Percentiles rank a stretch among this genome's conserved stretches.
These are phyloP conservation scores for Coriaria nepalensis DNA, from an alignment of 306 rosid genomes.

Conservation along the genomic window DNA sequence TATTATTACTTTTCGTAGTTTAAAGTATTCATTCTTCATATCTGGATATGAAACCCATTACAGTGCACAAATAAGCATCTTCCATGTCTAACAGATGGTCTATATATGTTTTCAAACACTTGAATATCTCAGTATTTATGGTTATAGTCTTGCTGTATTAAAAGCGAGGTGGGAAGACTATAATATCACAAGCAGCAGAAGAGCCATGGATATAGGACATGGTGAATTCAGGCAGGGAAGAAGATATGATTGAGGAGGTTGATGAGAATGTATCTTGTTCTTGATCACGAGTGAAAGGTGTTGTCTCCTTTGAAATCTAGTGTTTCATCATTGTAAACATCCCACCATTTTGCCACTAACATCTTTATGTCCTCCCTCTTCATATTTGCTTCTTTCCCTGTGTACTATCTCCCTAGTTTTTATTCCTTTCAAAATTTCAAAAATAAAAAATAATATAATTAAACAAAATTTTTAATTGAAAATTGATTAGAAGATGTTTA, in stretches of 20 bases:
- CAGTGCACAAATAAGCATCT: too few relatives aligned
- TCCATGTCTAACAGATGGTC: too few relatives aligned
- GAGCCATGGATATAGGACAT: constrained; percentile 36
- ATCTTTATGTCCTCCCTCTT: constrained; percentile 43
- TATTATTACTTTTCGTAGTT: too few relatives aligned
- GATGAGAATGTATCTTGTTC: constrained; percentile 16
- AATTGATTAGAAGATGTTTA: neutral
- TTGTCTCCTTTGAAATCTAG: constrained; percentile 33
- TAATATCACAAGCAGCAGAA: constrained; percentile 45
- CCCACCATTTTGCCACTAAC: constrained; percentile 57
- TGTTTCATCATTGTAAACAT: constrained; percentile 39
- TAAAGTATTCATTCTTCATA: too few relatives aligned
- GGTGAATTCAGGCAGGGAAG: constrained; percentile 31
- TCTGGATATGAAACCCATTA: constrained; percentile 11
- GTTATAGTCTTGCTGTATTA: too few relatives aligned
- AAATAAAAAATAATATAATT: neutral
- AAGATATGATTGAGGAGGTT: constrained; percentile 32
- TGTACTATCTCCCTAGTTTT: constrained; percentile 55
- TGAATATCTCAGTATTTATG: too few relatives aligned
- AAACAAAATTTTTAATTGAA: too few relatives aligned
- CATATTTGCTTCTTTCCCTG: constrained; percentile 50
- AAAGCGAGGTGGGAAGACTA: too few relatives aligned
- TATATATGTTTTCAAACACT: too few relatives aligned
- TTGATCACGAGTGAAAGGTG: constrained; percentile 1
- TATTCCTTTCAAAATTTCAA: constrained; percentile 28